Evolutionary conservation across 345 rosid genomes (phyloP).

Genomic region (Luvunga scandens): DNA sequence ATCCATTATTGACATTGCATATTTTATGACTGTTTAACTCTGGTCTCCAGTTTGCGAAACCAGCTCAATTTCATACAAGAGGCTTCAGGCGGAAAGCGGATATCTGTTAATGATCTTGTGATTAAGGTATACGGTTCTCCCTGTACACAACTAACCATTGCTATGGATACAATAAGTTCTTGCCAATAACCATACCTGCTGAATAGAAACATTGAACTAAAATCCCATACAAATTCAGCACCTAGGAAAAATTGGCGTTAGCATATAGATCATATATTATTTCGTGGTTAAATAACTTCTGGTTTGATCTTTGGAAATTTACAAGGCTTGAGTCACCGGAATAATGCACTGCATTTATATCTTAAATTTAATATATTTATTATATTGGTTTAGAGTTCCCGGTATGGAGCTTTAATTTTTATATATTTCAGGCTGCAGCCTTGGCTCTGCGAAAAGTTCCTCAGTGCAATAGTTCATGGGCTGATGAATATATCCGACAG

Average conservation of each 20-base stretch:
- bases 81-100: constrained; percentile 85
- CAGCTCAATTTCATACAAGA: constrained; percentile 84
- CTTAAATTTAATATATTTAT: not conserved
- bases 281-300: not conserved
- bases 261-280: not conserved
- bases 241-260: not conserved
- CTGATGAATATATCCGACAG: constrained; percentile 90
- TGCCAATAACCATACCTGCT: too few species aligned
- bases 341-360: not conserved
- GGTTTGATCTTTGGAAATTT: not conserved
- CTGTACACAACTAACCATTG: constrained; percentile 3
- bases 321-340: not conserved
- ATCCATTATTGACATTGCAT: not conserved
- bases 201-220: too few species aligned
- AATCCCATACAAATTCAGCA: too few species aligned
- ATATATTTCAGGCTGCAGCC: constrained; percentile 79
- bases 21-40: constrained; percentile 13
- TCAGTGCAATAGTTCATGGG: constrained; percentile 98
- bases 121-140: constrained; percentile 62
- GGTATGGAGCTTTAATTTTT: not conserved
- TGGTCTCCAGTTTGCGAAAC: constrained; percentile 60
- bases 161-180: too few species aligned
- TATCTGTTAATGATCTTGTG: constrained; percentile 94
- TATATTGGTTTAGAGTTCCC: not conserved
- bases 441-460: constrained; percentile 92